These are phyloP conservation scores for Sugiyamaella smithiae DNA, from an alignment of 805 yeast genomes.

Conservation along the genomic window DNA sequence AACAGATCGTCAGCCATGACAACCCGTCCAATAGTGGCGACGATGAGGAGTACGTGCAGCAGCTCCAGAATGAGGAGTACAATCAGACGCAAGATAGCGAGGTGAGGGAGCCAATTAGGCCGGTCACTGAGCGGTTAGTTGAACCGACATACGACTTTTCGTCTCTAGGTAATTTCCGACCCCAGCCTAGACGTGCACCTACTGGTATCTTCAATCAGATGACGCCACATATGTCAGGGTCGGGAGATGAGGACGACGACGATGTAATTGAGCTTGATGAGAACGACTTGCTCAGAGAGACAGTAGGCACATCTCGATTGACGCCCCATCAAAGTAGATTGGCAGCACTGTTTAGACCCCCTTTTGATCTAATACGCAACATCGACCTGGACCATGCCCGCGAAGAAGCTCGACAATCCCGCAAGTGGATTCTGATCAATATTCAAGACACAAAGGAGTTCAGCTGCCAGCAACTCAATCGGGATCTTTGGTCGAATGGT, in stretches of 20 bases:
- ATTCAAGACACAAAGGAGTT: constrained; percentile 85
- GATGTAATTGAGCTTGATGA: constrained; percentile 30
- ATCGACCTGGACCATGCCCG: constrained; percentile 73
- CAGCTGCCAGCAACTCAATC: constrained; percentile 81
- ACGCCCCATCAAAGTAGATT: constrained; percentile 60
- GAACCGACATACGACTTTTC: constrained; percentile 39
- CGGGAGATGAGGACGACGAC: constrained; percentile 42
- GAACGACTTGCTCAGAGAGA: constrained; percentile 24
- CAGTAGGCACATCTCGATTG: constrained; percentile 37
- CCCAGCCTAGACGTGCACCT: constrained; percentile 14
- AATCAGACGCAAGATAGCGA: constrained; percentile 36
- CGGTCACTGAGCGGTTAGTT: constrained; percentile 73
- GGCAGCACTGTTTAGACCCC: constrained; percentile 86
- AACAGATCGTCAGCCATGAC: constrained; percentile 17
- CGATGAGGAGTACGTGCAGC: constrained; percentile 26
- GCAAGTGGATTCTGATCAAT: constrained; percentile 84
- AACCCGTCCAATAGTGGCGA: background rate
- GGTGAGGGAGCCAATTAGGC: constrained; percentile 76
- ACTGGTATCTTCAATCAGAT: constrained; percentile 54
- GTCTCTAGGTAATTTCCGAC: background rate
- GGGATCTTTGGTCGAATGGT: constrained; percentile 86
- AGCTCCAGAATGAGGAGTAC: constrained; percentile 31
- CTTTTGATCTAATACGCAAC: constrained; percentile 80
- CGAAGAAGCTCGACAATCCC: constrained; percentile 53
- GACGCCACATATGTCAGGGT: constrained; percentile 32